A percentile compares a stretch with the other conserved stretches of the same genome.
Evolutionary conservation across 2,329 filamentous ascomycete genomes (phyloP).

Genomic region (Fusarium sororula): DNA sequence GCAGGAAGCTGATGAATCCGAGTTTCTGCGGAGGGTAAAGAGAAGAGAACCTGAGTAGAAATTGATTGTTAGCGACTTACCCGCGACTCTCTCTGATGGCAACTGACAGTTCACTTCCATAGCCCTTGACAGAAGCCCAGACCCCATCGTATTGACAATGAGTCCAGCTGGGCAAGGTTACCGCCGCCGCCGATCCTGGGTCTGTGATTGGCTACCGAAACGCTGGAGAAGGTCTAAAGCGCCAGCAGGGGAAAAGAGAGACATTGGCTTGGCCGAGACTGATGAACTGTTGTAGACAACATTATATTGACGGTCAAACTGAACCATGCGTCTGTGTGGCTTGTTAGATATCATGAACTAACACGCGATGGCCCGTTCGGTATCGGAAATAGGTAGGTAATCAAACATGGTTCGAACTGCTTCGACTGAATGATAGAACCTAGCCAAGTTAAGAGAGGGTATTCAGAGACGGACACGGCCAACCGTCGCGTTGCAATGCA

Average conservation of each 20-base stretch:
- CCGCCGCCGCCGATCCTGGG: conserved; percentile 26
- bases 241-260: conserved; percentile 33
- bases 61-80: background rate
- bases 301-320: conserved; percentile 11
- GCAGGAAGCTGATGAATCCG: background rate
- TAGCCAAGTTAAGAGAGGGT: background rate
- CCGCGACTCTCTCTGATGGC: background rate
- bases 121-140: conserved; percentile 8
- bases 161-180: conserved; percentile 46
- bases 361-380: background rate
- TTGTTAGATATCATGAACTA: background rate
- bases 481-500: background rate
- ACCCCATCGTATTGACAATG: conserved; percentile 1
- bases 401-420: background rate
- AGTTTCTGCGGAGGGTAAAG: background rate
- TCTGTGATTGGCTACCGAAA: conserved; percentile 48
- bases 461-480: background rate
- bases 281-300: background rate
- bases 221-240: conserved; percentile 38
- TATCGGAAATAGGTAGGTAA: background rate
- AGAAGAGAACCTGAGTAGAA: background rate
- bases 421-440: background rate
- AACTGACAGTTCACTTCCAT: background rate
- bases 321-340: conserved; percentile 21
- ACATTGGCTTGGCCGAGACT: conserved; percentile 29